phyloP scores from a whole-genome alignment of 108 stramenopile genomes.

The Cyclostephanos tholiformis region DNA sequence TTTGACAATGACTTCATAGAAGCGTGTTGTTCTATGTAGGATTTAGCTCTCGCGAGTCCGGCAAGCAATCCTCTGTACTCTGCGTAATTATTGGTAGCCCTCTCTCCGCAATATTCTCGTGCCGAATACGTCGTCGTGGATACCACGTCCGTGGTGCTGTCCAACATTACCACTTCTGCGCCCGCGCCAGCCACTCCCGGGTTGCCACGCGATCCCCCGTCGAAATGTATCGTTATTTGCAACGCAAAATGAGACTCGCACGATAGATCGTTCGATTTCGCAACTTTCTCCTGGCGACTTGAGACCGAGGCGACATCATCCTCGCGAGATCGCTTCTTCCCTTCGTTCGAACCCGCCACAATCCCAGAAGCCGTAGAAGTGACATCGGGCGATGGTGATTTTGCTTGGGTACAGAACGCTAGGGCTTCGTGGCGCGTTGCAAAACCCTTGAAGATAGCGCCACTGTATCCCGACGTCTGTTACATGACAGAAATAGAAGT shows the following conservation, averaged over 20 bases:
- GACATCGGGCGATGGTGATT: slow-evolving; percentile 6
- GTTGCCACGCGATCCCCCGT: slow-evolving; percentile 85
- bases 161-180: slow-evolving; percentile 43
- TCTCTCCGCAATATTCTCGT: slow-evolving; percentile 55
- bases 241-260: slow-evolving; percentile 5
- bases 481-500: background rate
- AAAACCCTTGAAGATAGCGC: slow-evolving; percentile 74
- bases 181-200: slow-evolving; percentile 86
- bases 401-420: slow-evolving; percentile 39
- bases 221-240: slow-evolving; percentile 63
- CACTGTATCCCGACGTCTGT: slow-evolving; percentile 62
- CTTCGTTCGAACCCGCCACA: background rate
- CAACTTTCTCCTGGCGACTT: background rate
- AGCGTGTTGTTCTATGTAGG: slow-evolving; percentile 2
- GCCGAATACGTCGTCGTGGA: slow-evolving; percentile 34
- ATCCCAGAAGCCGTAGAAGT: slow-evolving; percentile 1
- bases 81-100: slow-evolving; percentile 78
- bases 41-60: slow-evolving; percentile 53
- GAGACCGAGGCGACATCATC: background rate
- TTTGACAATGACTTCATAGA: slow-evolving; percentile 3
- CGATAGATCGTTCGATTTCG: slow-evolving; percentile 2
- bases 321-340: slow-evolving; percentile 15
- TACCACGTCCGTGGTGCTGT: background rate
- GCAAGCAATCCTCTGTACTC: slow-evolving; percentile 72
- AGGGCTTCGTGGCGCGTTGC: slow-evolving; percentile 54